These are phyloP conservation scores for Camelina neglecta DNA, from an alignment of 345 rosid genomes.

Conservation along the genomic window DNA sequence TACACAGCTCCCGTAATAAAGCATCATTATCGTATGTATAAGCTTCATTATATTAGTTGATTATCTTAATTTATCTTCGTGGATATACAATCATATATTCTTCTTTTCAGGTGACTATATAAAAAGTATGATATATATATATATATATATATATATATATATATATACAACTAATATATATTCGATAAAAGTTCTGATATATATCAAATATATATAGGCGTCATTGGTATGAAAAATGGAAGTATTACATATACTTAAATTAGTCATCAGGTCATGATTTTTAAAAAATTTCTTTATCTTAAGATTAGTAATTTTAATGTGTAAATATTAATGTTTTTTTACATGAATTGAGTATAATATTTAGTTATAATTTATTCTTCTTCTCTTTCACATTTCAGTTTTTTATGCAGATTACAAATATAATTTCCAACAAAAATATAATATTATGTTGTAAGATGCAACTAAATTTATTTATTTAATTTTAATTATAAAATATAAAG, in stretches of 20 bases:
- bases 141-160: neutral
- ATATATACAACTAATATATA: neutral
- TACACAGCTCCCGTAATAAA: constrained; percentile 28
- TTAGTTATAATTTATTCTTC: neutral
- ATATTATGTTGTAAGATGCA: neutral
- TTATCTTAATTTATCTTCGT: constrained; percentile 21
- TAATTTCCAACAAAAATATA: neutral
- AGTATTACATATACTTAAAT: neutral
- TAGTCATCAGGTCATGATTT: neutral
- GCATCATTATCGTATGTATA: neutral
- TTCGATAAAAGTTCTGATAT: neutral
- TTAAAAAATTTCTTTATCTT: neutral
- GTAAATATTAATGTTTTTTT: neutral
- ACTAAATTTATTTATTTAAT: neutral
- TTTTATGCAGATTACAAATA: neutral
- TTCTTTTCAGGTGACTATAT: constrained; percentile 36
- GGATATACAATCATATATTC: constrained; percentile 5
- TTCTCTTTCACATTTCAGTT: neutral
- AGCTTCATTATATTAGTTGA: constrained; percentile 1
- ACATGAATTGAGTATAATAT: neutral
- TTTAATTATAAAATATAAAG: neutral
- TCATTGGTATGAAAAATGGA: neutral
- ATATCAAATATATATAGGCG: neutral
- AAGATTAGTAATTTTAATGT: neutral
- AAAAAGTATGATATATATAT: neutral